Base-by-base conservation (phyloP, 306 rosid species). In the Clitoria ternatea region DNA sequence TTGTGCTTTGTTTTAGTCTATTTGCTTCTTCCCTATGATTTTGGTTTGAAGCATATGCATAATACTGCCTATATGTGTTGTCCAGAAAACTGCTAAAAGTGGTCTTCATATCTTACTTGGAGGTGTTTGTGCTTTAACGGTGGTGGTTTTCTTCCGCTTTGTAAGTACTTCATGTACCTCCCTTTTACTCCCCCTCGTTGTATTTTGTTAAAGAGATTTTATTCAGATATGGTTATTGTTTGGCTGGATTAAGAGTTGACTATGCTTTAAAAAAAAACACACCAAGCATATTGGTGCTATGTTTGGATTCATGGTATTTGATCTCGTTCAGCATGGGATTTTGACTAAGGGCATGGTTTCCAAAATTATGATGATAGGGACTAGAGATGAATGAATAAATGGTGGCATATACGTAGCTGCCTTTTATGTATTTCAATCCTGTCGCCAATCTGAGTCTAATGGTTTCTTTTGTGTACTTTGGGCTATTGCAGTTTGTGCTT, bases 101-200 rank as follows among this genome's bases (percentile, higher is more conserved):
- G 98, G 98, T 69, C 97, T 94, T 76, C 97, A 87, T 75, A 87
- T 94, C 83, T 88, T 94, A 37, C 97, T 94, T 36, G 98, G 98
- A 61, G 96, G 98, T 54, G 78, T 94, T 66, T 94, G 98, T 79
- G 98, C 98, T 77, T 85, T 94, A 74, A 82, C 98, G 20, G 91
- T 94, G 36, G 98, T 94, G 82, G 78, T 90, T 75, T 90, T 90
- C 89, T 90, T 94, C 75, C 98, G 98, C 60, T 94, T 90, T 75
- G 98, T 94, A 86, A 94, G 98, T 81, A 69, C 12, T 66, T 69
- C 20, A 5, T 42, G 24, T 47, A 20, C 59, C 78, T 35, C 61
- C 13, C 70, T 40, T 72, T 39, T 55, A 76, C 45, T 70, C 15
- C 52, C 68, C 66, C 44, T 57, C 36, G 14, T 11, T 55, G 19